Conservation (phyloP, 2,329 filamentous ascomycete genomes). For the Fusarium agapanthi region DNA sequence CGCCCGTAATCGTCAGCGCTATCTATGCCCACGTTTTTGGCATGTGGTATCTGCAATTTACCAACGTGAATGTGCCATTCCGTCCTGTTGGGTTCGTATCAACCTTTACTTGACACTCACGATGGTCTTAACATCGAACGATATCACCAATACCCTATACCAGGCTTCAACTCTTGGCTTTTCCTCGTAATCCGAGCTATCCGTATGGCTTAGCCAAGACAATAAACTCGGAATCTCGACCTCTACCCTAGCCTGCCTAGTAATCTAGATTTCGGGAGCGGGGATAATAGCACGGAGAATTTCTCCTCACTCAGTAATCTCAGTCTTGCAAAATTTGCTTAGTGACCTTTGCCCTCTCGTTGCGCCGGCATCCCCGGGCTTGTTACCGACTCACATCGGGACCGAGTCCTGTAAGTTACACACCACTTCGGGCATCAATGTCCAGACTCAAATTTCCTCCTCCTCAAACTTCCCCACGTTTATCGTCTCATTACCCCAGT, state of each 20-base stretch:
- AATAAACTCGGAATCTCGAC: neutral
- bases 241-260: neutral
- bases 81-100: neutral
- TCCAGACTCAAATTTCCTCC: constrained; percentile 3
- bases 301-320: neutral
- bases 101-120: neutral
- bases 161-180: neutral
- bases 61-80: neutral
- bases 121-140: neutral
- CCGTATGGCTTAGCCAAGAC: neutral
- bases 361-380: neutral
- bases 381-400: neutral
- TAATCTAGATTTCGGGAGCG: constrained; percentile 33
- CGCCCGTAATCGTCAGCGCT: neutral
- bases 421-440: constrained; percentile 27
- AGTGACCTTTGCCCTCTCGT: neutral
- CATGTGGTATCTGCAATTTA: constrained; percentile 18
- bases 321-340: neutral
- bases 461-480: constrained; percentile 15
- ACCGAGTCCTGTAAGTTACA: neutral
- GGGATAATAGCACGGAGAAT: constrained; percentile 22
- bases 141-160: neutral
- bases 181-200: neutral
- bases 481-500: constrained; percentile 14
- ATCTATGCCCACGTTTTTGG: constrained; percentile 22